A percentile compares a stretch with the other conserved stretches of the same genome.
Evolutionary conservation across 1,139 yeast genomes (phyloP).

Genomic region (Pichia sp.): DNA sequence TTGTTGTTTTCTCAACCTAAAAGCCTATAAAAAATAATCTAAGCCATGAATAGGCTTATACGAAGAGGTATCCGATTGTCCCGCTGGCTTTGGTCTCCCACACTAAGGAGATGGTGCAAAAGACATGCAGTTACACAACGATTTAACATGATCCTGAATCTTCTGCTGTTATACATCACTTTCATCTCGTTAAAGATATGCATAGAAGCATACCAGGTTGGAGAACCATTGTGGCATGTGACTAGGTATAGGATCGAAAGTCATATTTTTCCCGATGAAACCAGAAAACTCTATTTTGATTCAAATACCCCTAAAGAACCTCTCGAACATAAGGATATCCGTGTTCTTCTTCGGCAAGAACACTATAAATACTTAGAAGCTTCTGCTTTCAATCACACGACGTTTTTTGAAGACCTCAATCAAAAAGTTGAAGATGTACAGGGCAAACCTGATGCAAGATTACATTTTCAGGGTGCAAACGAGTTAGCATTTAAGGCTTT

Average conservation of each 20-base stretch:
- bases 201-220: conserved; percentile 1
- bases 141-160: not conserved
- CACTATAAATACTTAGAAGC: conserved; percentile 15
- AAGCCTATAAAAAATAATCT: too few species aligned
- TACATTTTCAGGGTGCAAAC: not conserved
- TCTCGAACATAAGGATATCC: conserved; percentile 10
- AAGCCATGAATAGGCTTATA: too few species aligned
- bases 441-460: not conserved
- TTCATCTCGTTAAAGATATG: conserved; percentile 5
- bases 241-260: conserved; percentile 11
- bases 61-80: not conserved
- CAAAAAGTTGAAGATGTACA: not conserved
- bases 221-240: conserved; percentile 18
- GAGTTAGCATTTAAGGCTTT: conserved; percentile 15
- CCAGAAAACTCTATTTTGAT: not conserved
- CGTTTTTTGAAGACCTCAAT: conserved; percentile 10
- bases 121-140: conserved; percentile 4
- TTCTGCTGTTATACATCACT: conserved; percentile 3
- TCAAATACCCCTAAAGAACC: not conserved
- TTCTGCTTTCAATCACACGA: conserved; percentile 9
- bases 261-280: not conserved
- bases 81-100: not conserved
- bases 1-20: too few species aligned
- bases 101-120: conserved; percentile 5
- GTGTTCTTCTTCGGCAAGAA: conserved; percentile 17